phyloP scores from a whole-genome alignment of 83 land plant species.

The Diphasiastrum complanatum region DNA sequence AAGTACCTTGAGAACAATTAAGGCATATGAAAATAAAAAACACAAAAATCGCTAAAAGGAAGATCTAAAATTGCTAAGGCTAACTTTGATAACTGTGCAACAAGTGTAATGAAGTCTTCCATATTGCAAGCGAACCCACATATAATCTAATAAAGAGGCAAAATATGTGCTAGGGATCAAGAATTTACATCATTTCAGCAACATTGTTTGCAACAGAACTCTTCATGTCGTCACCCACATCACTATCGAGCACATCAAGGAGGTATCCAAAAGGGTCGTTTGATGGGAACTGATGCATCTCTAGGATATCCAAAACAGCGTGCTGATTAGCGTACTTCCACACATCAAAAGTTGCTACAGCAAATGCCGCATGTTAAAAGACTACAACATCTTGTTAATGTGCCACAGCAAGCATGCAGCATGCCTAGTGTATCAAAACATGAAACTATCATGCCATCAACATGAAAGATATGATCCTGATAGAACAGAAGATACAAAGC shows the following conservation, averaged over 20 bases:
- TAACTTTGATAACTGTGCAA: no score
- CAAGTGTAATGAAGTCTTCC: no score
- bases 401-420: neutral
- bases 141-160: no score
- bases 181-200: no score
- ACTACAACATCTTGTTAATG: neutral
- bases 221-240: neutral
- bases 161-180: no score
- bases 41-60: no score
- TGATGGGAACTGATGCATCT: conserved; percentile 12
- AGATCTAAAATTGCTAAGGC: no score
- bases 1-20: no score
- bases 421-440: neutral
- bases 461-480: neutral
- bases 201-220: no score
- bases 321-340: neutral
- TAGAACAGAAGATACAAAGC: neutral
- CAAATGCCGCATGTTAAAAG: neutral
- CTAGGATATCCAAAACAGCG: neutral
- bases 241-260: conserved; percentile 8
- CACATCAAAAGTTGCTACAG: neutral
- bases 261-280: conserved; percentile 8
- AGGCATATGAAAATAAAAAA: no score
- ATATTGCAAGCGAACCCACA: no score
- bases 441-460: neutral